Evolutionary conservation across 805 yeast genomes (phyloP).

Genomic region (Myxozyma vanderwaltii): DNA sequence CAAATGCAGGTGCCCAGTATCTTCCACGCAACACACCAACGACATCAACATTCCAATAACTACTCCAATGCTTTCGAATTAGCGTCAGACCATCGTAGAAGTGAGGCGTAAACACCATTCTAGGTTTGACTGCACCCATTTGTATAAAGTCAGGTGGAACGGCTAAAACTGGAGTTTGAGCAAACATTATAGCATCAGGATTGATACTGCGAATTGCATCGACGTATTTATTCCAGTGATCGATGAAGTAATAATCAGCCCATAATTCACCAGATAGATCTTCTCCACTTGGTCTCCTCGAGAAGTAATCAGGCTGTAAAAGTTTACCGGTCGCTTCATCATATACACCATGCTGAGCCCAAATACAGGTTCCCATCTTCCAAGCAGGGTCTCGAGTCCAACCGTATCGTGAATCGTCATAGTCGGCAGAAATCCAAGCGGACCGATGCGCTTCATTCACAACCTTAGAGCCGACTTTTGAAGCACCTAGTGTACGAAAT

Average conservation of each 20-base stretch:
- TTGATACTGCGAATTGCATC: constrained; percentile 50
- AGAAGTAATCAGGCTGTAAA: constrained; percentile 56
- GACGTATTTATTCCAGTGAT: constrained; percentile 58
- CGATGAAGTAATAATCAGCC: constrained; percentile 64
- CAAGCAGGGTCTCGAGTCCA: constrained; percentile 67
- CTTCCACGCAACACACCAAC: constrained; percentile 80
- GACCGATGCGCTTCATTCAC: constrained; percentile 67
- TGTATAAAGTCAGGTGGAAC: constrained; percentile 68
- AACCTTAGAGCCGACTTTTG: constrained; percentile 55
- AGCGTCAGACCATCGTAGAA: constrained; percentile 93
- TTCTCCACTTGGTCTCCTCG: constrained; percentile 43
- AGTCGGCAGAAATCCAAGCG: constrained; percentile 67
- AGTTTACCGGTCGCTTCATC: constrained; percentile 46
- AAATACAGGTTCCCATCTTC: constrained; percentile 75
- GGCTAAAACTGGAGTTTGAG: constrained; percentile 82
- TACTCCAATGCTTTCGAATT: constrained; percentile 89
- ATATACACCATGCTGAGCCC: constrained; percentile 84
- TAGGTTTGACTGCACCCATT: constrained; percentile 57
- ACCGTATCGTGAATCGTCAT: constrained; percentile 65
- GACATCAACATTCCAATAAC: constrained; percentile 80
- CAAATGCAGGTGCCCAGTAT: constrained; percentile 76
- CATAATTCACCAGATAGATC: constrained; percentile 56
- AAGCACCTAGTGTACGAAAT: constrained; percentile 76
- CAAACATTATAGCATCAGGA: constrained; percentile 55
- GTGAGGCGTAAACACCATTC: constrained; percentile 80